Percentiles rank a stretch among this genome's conserved stretches.
These are phyloP conservation scores for Ganoderma lucidum DNA, from an alignment of 1,284 basidiomycete species.

Conservation along the genomic window DNA sequence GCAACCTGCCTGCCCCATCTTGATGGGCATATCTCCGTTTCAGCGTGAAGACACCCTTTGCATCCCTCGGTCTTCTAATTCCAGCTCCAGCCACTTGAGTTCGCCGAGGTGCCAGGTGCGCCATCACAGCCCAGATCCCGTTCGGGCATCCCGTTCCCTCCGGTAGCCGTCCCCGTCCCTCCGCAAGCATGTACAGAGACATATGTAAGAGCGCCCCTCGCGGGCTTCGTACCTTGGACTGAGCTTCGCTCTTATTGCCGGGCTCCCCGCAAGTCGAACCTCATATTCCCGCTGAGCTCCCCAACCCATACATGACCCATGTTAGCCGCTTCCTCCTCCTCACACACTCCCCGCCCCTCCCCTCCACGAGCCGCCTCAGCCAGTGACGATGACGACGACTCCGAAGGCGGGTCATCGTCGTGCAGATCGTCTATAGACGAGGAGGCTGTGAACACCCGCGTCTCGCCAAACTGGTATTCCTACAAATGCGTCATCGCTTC, in stretches of 20 bases:
- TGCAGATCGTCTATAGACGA: slow-evolving; percentile 63
- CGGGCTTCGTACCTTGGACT: neutral
- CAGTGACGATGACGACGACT: slow-evolving; percentile 34
- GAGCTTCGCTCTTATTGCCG: neutral
- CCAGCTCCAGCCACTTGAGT: slow-evolving; percentile 11
- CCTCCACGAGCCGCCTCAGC: slow-evolving; percentile 12
- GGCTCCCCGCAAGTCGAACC: neutral
- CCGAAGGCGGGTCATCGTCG: slow-evolving; percentile 41
- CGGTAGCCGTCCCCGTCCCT: neutral
- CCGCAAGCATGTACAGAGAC: slow-evolving; percentile 14
- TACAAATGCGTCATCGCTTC: slow-evolving; percentile 57
- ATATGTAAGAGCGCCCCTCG: slow-evolving; percentile 18
- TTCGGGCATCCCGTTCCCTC: slow-evolving; percentile 27
- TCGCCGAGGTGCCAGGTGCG: slow-evolving; percentile 9
- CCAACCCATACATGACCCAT: slow-evolving; percentile 21
- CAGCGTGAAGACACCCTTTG: slow-evolving; percentile 8
- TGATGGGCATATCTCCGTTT: slow-evolving; percentile 10
- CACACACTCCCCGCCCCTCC: slow-evolving; percentile 17
- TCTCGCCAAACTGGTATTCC: slow-evolving; percentile 66
- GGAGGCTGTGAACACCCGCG: slow-evolving; percentile 65
- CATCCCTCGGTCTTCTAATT: slow-evolving; percentile 19
- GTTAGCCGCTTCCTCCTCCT: slow-evolving; percentile 21
- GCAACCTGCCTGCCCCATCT: slow-evolving; percentile 23
- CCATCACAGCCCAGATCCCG: slow-evolving; percentile 16
- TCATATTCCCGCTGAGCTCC: neutral